Percentiles rank a stretch among this genome's conserved stretches.
These are phyloP conservation scores for Saccharomyces cerevisiae DNA, from an alignment of 805 yeast genomes.

Conservation along the genomic window DNA sequence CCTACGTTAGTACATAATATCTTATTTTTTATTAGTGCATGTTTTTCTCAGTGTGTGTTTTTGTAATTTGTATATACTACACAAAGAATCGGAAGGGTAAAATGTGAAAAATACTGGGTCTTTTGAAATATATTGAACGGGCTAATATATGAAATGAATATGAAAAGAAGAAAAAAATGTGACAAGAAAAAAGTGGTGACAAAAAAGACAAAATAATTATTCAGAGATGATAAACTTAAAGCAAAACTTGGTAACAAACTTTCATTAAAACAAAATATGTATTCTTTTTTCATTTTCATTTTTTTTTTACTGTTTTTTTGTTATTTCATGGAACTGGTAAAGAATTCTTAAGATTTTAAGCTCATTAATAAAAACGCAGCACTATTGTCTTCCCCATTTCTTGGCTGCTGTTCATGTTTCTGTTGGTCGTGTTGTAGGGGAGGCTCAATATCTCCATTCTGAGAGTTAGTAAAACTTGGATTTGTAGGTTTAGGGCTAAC, in stretches of 20 bases:
- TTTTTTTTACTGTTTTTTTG: neutral
- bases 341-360: slow-evolving; percentile 20
- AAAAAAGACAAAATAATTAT: neutral
- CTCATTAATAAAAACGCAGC: slow-evolving; percentile 28
- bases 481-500: slow-evolving; percentile 7
- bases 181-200: neutral
- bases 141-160: neutral
- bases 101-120: neutral
- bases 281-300: neutral
- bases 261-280: neutral
- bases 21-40: neutral
- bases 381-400: slow-evolving; percentile 16
- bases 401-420: slow-evolving; percentile 1
- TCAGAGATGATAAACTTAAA: neutral
- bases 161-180: neutral
- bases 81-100: neutral
- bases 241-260: neutral
- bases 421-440: slow-evolving; percentile 3
- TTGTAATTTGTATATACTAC: neutral
- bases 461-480: slow-evolving; percentile 3
- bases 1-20: neutral
- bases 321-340: neutral
- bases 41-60: neutral
- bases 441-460: slow-evolving; percentile 6
- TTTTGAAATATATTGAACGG: neutral